These are phyloP conservation scores for Tetraselmis chui DNA, from an alignment of 139 green algal species.

Conservation along the genomic window DNA sequence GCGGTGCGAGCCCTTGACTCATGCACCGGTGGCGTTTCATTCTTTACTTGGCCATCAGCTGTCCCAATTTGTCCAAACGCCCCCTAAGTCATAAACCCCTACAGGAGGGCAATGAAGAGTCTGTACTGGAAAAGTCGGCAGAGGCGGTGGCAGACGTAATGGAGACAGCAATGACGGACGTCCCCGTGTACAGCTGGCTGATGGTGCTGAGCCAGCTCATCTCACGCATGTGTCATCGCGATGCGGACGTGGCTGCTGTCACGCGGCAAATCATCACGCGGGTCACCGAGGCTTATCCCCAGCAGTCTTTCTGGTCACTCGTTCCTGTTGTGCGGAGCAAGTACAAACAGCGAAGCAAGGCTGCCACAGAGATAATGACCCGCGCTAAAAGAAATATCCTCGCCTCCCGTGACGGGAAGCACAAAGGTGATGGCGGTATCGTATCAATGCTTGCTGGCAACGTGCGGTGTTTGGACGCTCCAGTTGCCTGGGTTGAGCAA, in stretches of 20 bases:
- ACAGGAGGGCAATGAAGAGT: neutral
- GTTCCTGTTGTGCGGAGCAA: neutral
- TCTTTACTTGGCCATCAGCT: too few relatives aligned
- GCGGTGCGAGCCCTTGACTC: too few relatives aligned
- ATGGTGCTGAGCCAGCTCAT: constrained; percentile 85
- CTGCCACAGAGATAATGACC: neutral
- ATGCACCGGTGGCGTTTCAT: too few relatives aligned
- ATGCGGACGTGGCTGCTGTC: constrained; percentile 51
- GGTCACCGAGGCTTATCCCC: constrained; percentile 6
- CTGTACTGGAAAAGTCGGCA: neutral
- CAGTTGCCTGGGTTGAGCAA: neutral
- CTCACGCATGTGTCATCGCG: constrained; percentile 77
- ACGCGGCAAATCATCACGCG: constrained; percentile 43
- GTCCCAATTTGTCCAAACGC: too few relatives aligned
- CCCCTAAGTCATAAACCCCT: too few relatives aligned
- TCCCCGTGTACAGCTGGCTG: constrained; percentile 79
- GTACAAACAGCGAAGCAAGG: constrained; percentile 1
- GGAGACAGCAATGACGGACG: constrained; percentile 22
- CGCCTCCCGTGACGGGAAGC: neutral
- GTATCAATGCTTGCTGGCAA: constrained; percentile 24
- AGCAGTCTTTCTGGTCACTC: neutral
- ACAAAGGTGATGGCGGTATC: constrained; percentile 15
- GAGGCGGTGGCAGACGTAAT: constrained; percentile 33
- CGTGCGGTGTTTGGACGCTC: constrained; percentile 63
- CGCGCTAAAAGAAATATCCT: constrained; percentile 7